Percentiles rank a stretch among this genome's conserved stretches.
phyloP scores from a whole-genome alignment of 345 rosid species.

The Dimocarpus longan region DNA sequence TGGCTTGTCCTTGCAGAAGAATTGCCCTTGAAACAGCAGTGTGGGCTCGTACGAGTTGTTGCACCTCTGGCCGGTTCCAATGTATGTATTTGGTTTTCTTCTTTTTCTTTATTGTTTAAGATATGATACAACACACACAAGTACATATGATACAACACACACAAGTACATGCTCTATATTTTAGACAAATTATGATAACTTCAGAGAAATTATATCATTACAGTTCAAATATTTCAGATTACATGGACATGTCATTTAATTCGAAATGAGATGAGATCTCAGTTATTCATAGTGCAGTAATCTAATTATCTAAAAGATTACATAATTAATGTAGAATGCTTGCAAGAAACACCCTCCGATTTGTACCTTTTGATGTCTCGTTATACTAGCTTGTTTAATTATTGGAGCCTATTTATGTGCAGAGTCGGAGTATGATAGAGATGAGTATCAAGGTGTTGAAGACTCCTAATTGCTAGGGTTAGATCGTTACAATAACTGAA shows the following conservation, averaged over 20 bases:
- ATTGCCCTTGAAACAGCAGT: conserved; percentile 56
- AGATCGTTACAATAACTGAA: not conserved
- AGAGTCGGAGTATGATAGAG: no score
- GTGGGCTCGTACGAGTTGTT: conserved; percentile 70
- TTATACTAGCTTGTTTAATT: no score
- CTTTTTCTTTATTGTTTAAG: conserved; percentile 11
- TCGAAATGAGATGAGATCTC: not conserved
- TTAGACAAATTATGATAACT: not conserved
- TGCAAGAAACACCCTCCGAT: no score
- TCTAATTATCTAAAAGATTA: not conserved
- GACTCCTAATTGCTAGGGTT: no score
- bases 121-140: not conserved
- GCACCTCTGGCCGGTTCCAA: conserved; percentile 89
- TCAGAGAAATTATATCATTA: not conserved
- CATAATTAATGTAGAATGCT: no score
- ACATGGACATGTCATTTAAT: not conserved
- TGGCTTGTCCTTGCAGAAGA: conserved; percentile 92
- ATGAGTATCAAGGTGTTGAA: no score
- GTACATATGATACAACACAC: not conserved
- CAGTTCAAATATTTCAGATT: not conserved
- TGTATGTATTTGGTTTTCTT: conserved; percentile 45
- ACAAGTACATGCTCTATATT: not conserved
- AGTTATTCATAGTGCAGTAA: not conserved
- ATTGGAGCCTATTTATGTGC: no score
- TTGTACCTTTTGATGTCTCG: no score